phyloP scores from a whole-genome alignment of 768 basidiomycete genomes.

The Rickenella mellea region DNA sequence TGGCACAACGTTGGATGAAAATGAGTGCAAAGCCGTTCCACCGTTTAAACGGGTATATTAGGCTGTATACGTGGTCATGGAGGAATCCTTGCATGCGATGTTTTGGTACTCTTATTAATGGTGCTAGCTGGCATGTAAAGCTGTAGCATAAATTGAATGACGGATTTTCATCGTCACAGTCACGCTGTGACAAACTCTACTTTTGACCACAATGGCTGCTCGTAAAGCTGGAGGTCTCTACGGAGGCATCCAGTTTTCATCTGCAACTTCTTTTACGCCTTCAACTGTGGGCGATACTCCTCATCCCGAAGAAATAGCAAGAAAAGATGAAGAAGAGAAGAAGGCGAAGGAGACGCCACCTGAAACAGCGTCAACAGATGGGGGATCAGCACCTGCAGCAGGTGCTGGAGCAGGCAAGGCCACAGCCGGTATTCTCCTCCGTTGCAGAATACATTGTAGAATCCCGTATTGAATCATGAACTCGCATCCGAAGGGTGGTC shows the following conservation, averaged over 20 bases:
- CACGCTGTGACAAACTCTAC: conserved; percentile 1
- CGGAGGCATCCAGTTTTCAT: conserved; percentile 80
- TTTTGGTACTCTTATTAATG: too few species aligned
- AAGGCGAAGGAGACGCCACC: conserved; percentile 11
- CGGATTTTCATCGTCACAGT: not conserved
- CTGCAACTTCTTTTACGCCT: conserved; percentile 44
- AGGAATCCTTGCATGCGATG: too few species aligned
- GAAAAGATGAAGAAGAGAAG: conserved; percentile 9
- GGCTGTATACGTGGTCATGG: too few species aligned
- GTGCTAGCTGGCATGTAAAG: too few species aligned
- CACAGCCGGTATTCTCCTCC: conserved; percentile 48
- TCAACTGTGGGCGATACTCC: conserved; percentile 29
- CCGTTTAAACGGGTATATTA: conserved; percentile 97
- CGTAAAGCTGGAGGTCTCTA: conserved; percentile 76
- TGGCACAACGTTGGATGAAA: conserved; percentile 80
- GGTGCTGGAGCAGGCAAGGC: conserved; percentile 32
- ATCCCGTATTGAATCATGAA: not conserved
- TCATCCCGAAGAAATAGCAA: conserved; percentile 11
- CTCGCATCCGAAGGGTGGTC: conserved; percentile 72
- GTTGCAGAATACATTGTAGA: conserved; percentile 18
- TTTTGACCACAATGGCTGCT: too few species aligned
- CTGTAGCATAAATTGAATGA: not conserved
- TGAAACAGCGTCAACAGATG: conserved; percentile 15
- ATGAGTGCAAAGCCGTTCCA: conserved; percentile 93
- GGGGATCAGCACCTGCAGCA: conserved; percentile 15